Evolutionary conservation across 23 red algal species (phyloP).

Genomic region (Agarophyton chilense): DNA sequence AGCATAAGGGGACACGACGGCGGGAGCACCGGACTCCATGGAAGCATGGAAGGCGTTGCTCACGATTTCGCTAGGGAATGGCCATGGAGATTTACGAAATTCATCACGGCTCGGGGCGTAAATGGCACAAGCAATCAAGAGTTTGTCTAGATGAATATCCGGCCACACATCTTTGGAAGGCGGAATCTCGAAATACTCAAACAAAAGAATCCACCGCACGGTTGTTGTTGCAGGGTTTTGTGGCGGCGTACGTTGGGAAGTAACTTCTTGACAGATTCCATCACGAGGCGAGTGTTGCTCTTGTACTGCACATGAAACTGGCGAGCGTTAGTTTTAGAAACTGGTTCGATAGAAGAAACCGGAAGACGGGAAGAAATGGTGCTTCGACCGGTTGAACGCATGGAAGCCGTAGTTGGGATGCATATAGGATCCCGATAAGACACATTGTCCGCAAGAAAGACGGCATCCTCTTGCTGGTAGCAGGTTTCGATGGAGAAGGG

Average conservation of each 20-base stretch:
- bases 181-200: conserved; percentile 7
- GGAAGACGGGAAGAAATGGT: conserved; percentile 31
- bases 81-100: conserved; percentile 35
- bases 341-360: neutral
- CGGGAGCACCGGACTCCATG: conserved; percentile 29
- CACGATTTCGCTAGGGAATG: conserved; percentile 37
- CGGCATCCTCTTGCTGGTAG: conserved; percentile 76
- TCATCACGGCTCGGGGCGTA: conserved; percentile 30
- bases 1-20: conserved; percentile 20
- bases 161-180: conserved; percentile 34
- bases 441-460: conserved; percentile 53
- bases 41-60: conserved; percentile 30
- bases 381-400: conserved; percentile 24
- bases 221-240: neutral
- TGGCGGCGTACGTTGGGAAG: conserved; percentile 19
- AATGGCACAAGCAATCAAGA: conserved; percentile 46
- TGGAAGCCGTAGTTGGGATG: conserved; percentile 34
- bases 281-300: conserved; percentile 40
- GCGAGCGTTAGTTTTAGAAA: conserved; percentile 36
- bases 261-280: conserved; percentile 34
- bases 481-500: conserved; percentile 93
- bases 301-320: conserved; percentile 57
- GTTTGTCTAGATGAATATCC: conserved; percentile 26
- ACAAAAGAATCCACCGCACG: conserved; percentile 41
- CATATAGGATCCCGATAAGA: conserved; percentile 13